These are phyloP conservation scores for Camellia granthamiana DNA, from an alignment of 148 eudicot genomes.

Conservation along the genomic window DNA sequence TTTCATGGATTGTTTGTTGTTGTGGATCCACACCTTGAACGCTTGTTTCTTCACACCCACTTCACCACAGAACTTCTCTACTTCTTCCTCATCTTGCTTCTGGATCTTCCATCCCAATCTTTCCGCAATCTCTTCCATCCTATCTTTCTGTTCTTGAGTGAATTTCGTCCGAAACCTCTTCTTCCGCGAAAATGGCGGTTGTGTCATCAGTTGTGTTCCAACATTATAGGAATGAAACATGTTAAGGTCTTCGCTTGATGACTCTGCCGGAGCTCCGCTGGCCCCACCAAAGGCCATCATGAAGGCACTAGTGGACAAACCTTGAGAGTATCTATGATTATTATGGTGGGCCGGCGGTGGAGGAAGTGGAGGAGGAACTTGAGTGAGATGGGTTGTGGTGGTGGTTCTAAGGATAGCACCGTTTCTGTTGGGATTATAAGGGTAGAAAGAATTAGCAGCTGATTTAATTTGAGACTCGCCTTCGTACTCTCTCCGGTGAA, in stretches of 20 bases:
- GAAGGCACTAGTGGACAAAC: neutral
- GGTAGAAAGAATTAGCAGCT: slow-evolving; percentile 18
- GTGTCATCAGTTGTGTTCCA: slow-evolving; percentile 11
- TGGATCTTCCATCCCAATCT: slow-evolving; percentile 59
- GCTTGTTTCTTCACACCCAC: slow-evolving; percentile 50
- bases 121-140: slow-evolving; percentile 49
- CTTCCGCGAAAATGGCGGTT: slow-evolving; percentile 17
- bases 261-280: slow-evolving; percentile 47
- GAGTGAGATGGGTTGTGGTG: neutral
- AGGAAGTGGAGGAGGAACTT: neutral
- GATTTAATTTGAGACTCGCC: slow-evolving; percentile 24
- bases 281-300: slow-evolving; percentile 70
- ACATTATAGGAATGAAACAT: slow-evolving; percentile 19
- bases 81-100: slow-evolving; percentile 44
- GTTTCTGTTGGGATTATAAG: slow-evolving; percentile 17
- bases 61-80: slow-evolving; percentile 40
- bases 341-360: slow-evolving; percentile 2
- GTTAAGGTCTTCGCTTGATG: slow-evolving; percentile 77
- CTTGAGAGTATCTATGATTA: slow-evolving; percentile 9
- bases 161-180: slow-evolving; percentile 61
- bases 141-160: slow-evolving; percentile 44
- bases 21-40: slow-evolving; percentile 75
- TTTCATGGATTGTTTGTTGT: slow-evolving; percentile 50
- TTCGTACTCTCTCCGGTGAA: slow-evolving; percentile 59
- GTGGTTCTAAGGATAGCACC: slow-evolving; percentile 3